These are phyloP conservation scores for Claviceps digitariae DNA, from an alignment of 2,329 filamentous ascomycete genomes.

Conservation along the genomic window DNA sequence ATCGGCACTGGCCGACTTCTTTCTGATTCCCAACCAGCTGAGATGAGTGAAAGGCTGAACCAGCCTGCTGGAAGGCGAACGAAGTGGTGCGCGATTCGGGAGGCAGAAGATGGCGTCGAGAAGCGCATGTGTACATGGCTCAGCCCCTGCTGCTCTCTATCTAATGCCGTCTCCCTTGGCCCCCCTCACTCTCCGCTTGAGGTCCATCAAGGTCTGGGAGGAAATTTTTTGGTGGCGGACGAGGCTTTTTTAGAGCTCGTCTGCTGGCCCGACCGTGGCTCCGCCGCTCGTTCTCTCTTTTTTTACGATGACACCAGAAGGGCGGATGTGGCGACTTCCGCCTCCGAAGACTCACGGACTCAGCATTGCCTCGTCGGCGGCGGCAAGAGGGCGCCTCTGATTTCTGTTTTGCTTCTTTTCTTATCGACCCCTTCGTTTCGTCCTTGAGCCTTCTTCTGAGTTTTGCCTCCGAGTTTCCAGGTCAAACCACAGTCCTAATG, in stretches of 20 bases:
- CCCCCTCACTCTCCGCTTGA: conserved; percentile 2
- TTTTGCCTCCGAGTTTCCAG: neutral
- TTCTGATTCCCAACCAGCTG: neutral
- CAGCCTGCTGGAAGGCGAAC: conserved; percentile 1
- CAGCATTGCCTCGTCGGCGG: neutral
- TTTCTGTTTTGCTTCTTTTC: neutral
- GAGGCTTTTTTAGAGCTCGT: neutral
- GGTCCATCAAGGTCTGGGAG: conserved; percentile 6
- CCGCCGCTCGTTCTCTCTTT: conserved; percentile 2
- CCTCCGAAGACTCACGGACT: neutral
- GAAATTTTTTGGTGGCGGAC: conserved; percentile 14
- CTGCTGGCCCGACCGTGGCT: neutral
- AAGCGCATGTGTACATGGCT: neutral
- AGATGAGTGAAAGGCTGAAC: neutral
- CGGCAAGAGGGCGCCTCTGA: neutral
- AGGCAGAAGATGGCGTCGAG: neutral
- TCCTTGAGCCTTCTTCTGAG: neutral
- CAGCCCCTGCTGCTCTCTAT: neutral
- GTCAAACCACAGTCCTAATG: neutral
- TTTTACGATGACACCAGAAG: neutral
- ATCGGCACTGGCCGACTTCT: neutral
- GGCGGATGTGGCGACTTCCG: conserved; percentile 1
- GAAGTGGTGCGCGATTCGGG: conserved; percentile 2
- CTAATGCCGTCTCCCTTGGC: neutral
- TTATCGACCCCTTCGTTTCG: neutral